Base-by-base conservation (phyloP, 148 eudicot species). In the Heliosperma pusillum region DNA sequence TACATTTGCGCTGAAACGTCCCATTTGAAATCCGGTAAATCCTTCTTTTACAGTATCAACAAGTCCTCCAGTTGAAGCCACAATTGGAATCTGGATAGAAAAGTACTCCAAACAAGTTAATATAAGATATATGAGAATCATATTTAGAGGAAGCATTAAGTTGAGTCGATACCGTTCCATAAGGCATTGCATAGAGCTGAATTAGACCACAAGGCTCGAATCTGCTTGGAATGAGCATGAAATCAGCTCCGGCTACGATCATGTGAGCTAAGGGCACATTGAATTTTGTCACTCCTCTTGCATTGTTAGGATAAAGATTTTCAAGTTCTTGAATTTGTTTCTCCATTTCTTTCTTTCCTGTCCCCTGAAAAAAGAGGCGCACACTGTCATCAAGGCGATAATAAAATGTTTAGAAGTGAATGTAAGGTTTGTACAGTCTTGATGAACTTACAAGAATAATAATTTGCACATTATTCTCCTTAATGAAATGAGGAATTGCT, bases 291-390 rank as follows among this genome's bases (percentile, higher is more conserved):
- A 93, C 83, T 66, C 95, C 98, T 80, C 93, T 80, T 26, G 95
- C 98, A 80, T 93, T 91, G 2, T 86, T 68, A 0, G 98, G 98
- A 62, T 89, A 93, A 52, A 82, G 16, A 1, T 62, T 76, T 87
- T 94, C 97, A 2, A 93, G 81, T 78, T 85, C 42, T 72, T 88
- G 87, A 56, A 91, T 79, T 83, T 89, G 86, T 71, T 86, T 77
- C 85, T 93, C 98, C 85, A 93, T 86, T 1, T 22, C 66, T 84
- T 85, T 86, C 78, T 93, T 93, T 30, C 97, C 97, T 13, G 98
- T 93, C 42, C 98, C 97, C 98, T 91, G 61, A 24, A 40, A 21
- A 5, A 26, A 12, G 33, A 30, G 4, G 21, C 24, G 26, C 17
- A 10, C 12, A 45, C 10, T 45, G 13, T 45, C 13, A 45, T 45